Percentiles rank a stretch among this genome's conserved stretches.
These are phyloP conservation scores for Beauveria pseudobassiana DNA, from an alignment of 2,329 filamentous ascomycete genomes.

Conservation along the genomic window DNA sequence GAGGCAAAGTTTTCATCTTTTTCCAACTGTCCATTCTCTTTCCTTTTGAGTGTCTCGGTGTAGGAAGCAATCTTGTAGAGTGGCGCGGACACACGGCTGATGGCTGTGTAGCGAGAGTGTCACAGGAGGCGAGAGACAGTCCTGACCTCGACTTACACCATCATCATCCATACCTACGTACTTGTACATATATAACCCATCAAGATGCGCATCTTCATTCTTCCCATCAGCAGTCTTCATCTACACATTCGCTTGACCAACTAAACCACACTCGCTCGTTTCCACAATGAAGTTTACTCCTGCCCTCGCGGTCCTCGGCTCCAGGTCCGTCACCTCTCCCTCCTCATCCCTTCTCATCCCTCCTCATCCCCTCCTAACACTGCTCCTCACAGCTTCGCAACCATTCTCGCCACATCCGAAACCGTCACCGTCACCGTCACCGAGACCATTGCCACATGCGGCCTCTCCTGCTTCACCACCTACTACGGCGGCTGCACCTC, in stretches of 20 bases:
- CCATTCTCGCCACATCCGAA: conserved; percentile 18
- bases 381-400: conserved; percentile 13
- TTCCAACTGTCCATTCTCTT: too few species aligned
- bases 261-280: neutral
- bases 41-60: too few species aligned
- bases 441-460: conserved; percentile 16
- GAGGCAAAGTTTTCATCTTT: too few species aligned
- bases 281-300: conserved; percentile 1
- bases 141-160: neutral
- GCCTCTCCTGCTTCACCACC: neutral
- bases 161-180: neutral
- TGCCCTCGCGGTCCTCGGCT: neutral
- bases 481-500: conserved; percentile 11
- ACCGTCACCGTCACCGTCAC: conserved; percentile 26
- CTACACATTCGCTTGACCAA: neutral
- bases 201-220: neutral
- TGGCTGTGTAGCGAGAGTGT: neutral
- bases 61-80: neutral
- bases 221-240: neutral
- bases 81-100: neutral
- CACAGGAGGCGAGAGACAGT: neutral
- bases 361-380: conserved; percentile 10
- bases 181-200: neutral
- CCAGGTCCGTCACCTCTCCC: neutral
- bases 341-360: neutral